Percentiles rank a stretch among this genome's conserved stretches.
Evolutionary conservation across 805 yeast species (phyloP).

Genomic region (Alloascoidea hylecoeti): DNA sequence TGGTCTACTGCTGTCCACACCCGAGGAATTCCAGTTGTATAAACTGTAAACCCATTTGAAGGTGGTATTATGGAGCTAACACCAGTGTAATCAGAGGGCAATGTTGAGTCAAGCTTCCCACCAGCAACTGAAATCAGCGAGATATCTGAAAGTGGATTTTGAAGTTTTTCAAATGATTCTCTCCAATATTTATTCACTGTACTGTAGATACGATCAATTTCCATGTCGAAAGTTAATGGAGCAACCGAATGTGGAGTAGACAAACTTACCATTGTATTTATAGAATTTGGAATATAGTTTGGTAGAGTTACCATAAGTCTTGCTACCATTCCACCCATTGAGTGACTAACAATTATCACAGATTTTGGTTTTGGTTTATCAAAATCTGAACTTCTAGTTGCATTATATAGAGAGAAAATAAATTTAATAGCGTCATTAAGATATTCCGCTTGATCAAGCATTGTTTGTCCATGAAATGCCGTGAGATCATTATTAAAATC

Average conservation of each 20-base stretch:
- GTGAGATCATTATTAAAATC: constrained; percentile 94
- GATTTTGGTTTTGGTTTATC: constrained; percentile 37
- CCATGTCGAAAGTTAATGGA: constrained; percentile 90
- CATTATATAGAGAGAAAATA: constrained; percentile 54
- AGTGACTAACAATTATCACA: constrained; percentile 76
- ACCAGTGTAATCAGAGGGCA: constrained; percentile 86
- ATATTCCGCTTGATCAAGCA: constrained; percentile 88
- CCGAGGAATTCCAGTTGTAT: constrained; percentile 72
- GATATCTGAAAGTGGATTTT: constrained; percentile 35
- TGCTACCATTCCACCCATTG: constrained; percentile 97
- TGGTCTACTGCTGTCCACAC: constrained; percentile 96
- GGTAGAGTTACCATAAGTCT: constrained; percentile 71
- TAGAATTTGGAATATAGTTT: constrained; percentile 55
- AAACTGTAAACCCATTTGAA: constrained; percentile 68
- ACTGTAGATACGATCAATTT: constrained; percentile 59
- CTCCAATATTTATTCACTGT: constrained; percentile 74
- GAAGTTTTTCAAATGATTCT: constrained; percentile 29
- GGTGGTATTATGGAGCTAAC: constrained; percentile 59
- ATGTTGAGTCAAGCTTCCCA: constrained; percentile 60
- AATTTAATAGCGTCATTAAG: constrained; percentile 75
- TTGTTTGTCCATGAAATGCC: constrained; percentile 89
- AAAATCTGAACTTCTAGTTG: constrained; percentile 12
- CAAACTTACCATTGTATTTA: constrained; percentile 73
- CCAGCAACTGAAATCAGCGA: constrained; percentile 82
- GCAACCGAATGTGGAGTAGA: constrained; percentile 90